Evolutionary conservation across 2,329 filamentous ascomycete species (phyloP), one percentile per base, ranked within the genome.

Genomic region (Alternaria gansuensis): DNA sequence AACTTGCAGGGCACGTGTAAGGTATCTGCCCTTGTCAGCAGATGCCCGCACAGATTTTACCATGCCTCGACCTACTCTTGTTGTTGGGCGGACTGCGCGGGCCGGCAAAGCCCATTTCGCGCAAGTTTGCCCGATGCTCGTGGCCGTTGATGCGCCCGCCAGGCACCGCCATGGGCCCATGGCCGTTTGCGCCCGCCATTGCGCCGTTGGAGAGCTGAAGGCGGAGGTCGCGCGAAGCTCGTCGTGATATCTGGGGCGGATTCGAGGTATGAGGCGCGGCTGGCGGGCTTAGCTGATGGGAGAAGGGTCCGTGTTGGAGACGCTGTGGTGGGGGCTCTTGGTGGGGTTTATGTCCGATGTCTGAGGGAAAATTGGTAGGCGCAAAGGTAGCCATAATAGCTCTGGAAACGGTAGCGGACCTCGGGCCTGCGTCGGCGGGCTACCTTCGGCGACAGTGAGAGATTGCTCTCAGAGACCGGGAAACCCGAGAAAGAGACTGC

Each of bases 1-100:
- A 99, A 99, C 84, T 98, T 98, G 90, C 95, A 99, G 37, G 95
- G 95, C 43, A 99, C 95, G 82, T 98, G 95, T 62, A 93, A 90
- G 17, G 95, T 97, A 79, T 97, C 94, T 97, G 60, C 40, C 31
- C 45, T 44, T 64, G 73, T 72, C 56, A 74, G 66, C 60, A 58
- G 37, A 44, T 21, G 41, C 34, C 13, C 13, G 23, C 21, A 11
- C 2, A 44, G 23, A 33, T 28, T 4, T n/a, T 9, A 28, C 23
- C 4, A n/a, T 9, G 28, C 9, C 11, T 5, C 31, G 9, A 28
- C 73, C 51, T 68, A 81, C 80, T 82, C 77, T 82, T 83, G 74
- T 80, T 81, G 76, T 79, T 82, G 14, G 81, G 81, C 54, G 81
- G 81, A 65, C 81, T 82, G 64, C 79, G 76, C 49, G 80, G 76